These are phyloP conservation scores for Nannizzia gypsea DNA, from an alignment of 2,329 filamentous ascomycete species.

Conservation along the genomic window DNA sequence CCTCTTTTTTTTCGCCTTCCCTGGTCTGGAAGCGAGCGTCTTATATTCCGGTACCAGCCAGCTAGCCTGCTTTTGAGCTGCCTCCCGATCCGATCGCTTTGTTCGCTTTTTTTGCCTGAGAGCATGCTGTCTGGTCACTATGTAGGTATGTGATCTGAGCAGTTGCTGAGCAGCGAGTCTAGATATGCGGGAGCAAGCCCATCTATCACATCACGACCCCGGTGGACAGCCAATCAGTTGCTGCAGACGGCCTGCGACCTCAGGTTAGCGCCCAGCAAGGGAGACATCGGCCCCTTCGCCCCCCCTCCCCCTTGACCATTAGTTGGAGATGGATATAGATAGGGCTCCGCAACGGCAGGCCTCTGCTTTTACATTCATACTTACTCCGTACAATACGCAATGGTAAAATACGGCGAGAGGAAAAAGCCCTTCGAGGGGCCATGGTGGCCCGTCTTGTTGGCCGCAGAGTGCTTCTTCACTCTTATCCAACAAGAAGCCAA, in stretches of 20 bases:
- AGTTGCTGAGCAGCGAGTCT: not conserved
- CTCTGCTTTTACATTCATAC: no score
- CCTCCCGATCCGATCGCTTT: not conserved
- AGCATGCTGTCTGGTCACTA: no score
- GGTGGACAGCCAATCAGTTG: not conserved
- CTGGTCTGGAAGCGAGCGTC: not conserved
- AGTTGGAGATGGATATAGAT: not conserved
- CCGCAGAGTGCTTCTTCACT: not conserved
- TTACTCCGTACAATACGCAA: not conserved
- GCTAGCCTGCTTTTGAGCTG: not conserved
- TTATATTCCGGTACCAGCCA: not conserved
- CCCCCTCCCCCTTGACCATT: not conserved
- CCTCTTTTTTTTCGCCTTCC: not conserved
- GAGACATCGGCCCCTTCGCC: not conserved
- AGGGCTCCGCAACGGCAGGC: conserved; percentile 2
- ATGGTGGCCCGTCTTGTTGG: not conserved
- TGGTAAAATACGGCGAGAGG: not conserved
- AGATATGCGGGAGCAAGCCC: conserved; percentile 4
- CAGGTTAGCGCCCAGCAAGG: conserved; percentile 3
- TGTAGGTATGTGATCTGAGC: not conserved
- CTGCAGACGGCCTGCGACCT: conserved; percentile 1
- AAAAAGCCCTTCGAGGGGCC: not conserved
- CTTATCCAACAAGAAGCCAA: not conserved
- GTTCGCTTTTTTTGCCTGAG: not conserved
- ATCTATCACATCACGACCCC: conserved; percentile 2